A percentile compares a stretch with the other conserved stretches of the same genome.
Conservation (phyloP, 139 green algal species). For the Axilococcus clingmanii region DNA sequence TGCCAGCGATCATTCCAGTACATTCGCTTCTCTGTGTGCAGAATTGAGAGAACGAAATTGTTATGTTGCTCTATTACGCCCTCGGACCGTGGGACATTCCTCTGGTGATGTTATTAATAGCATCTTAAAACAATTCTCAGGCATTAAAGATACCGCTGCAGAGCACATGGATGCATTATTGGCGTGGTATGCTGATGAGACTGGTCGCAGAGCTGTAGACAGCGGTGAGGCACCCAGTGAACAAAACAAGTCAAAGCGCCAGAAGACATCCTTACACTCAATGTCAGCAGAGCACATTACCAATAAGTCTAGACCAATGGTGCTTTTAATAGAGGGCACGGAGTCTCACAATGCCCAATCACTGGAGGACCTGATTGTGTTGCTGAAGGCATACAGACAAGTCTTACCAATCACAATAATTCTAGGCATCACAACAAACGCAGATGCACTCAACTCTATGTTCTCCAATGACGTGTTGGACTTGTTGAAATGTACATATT, state of each 20-base stretch:
- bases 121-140: conserved; percentile 28
- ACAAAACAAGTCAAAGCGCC: neutral
- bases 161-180: conserved; percentile 11
- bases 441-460: conserved; percentile 18
- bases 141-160: conserved; percentile 17
- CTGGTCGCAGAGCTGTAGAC: neutral
- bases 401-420: conserved; percentile 33
- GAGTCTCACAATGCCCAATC: conserved; percentile 18
- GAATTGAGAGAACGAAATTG: conserved; percentile 18
- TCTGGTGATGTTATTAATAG: conserved; percentile 10
- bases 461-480: conserved; percentile 13
- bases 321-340: conserved; percentile 36
- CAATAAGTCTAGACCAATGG: conserved; percentile 21
- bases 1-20: conserved; percentile 32
- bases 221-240: neutral
- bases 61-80: conserved; percentile 32
- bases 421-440: conserved; percentile 35
- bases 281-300: neutral
- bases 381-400: conserved; percentile 22
- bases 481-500: conserved; percentile 9
- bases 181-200: conserved; percentile 17
- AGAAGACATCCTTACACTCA: too few species aligned
- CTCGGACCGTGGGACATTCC: conserved; percentile 1
- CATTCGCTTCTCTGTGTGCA: conserved; percentile 28
- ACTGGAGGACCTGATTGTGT: conserved; percentile 29